Conservation (phyloP, 768 basidiomycete species). For the Mycena haematopus region DNA sequence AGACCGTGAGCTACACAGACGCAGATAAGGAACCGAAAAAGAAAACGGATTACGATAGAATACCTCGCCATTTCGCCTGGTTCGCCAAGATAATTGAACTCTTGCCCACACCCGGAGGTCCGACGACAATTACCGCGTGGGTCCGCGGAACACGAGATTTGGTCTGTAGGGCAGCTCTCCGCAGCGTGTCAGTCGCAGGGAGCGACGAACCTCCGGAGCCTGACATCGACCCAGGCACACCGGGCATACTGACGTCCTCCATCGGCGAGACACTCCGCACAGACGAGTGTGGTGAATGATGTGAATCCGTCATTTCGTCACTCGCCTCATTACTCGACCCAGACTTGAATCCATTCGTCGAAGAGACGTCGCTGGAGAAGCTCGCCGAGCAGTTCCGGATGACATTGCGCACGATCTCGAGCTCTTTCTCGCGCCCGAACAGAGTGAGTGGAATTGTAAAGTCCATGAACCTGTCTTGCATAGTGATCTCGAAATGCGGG, state of each 20-base stretch:
- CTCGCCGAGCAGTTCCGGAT: slow-evolving; percentile 61
- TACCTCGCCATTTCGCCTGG: slow-evolving; percentile 74
- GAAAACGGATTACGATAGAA: slow-evolving; percentile 35
- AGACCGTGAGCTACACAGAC: slow-evolving; percentile 60
- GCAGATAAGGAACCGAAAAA: background rate
- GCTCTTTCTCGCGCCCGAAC: slow-evolving; percentile 75
- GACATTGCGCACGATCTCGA: slow-evolving; percentile 71
- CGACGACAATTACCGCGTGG: slow-evolving; percentile 66
- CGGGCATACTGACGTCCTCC: slow-evolving; percentile 24
- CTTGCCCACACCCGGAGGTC: slow-evolving; percentile 78
- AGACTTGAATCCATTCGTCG: slow-evolving; percentile 44
- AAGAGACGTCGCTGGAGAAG: slow-evolving; percentile 61
- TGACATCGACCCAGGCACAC: slow-evolving; percentile 23
- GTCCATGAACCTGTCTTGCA: slow-evolving; percentile 70
- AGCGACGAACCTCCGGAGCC: slow-evolving; percentile 41
- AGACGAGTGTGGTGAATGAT: slow-evolving; percentile 28
- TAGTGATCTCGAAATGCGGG: slow-evolving; percentile 69
- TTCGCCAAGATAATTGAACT: slow-evolving; percentile 73
- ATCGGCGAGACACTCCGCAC: slow-evolving; percentile 29
- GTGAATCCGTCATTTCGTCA: slow-evolving; percentile 42
- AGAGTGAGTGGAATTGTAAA: slow-evolving; percentile 73
- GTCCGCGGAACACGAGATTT: slow-evolving; percentile 54
- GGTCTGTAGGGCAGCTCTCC: slow-evolving; percentile 51
- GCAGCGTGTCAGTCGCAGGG: slow-evolving; percentile 49
- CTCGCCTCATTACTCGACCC: slow-evolving; percentile 16